phyloP scores from a whole-genome alignment of 2,329 filamentous ascomycete genomes.

The Phaeosphaeria sp. region DNA sequence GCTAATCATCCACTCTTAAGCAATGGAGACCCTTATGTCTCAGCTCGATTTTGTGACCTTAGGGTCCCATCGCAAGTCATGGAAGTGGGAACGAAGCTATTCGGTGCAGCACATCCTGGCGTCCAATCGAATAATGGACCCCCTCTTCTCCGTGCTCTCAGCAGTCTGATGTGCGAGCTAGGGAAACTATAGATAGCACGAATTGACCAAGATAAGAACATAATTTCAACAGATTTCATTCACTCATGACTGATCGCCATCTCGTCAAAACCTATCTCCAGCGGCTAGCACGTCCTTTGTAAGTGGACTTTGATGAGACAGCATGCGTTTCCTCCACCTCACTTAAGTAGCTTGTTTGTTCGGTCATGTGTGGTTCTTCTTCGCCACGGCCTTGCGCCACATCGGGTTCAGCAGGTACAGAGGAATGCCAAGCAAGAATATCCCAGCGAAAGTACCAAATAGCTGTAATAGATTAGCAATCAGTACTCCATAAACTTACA shows the following conservation, averaged over 20 bases:
- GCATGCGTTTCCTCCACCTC: neutral
- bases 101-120: neutral
- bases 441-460: neutral
- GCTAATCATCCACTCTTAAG: neutral
- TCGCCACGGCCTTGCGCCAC: neutral
- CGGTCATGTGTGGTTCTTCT: neutral
- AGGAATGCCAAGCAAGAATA: neutral
- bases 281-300: neutral
- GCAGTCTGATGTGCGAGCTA: neutral
- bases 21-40: neutral
- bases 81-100: neutral
- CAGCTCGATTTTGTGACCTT: neutral
- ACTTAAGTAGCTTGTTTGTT: neutral
- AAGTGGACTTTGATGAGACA: neutral
- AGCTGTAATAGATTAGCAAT: neutral
- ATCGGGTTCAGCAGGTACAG: neutral
- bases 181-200: neutral
- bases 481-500: neutral
- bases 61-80: neutral
- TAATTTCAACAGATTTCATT: neutral
- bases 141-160: neutral
- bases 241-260: neutral
- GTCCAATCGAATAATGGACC: neutral
- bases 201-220: neutral
- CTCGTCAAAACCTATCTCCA: no score